Conservation (phyloP, 305 asterid species). For the Fraxinus paxiana region DNA sequence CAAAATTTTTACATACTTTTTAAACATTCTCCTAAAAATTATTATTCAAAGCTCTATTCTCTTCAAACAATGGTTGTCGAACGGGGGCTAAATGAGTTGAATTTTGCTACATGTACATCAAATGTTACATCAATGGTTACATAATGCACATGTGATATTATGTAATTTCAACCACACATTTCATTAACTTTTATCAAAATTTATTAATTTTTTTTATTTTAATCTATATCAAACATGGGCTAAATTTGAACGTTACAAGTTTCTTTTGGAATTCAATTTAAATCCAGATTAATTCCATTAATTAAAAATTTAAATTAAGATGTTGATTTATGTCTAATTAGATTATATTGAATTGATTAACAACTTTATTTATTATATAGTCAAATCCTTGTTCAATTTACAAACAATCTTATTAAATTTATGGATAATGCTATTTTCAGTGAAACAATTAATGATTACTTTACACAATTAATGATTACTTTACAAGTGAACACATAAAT, state of each 20-base stretch:
- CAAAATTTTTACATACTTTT: too few species aligned
- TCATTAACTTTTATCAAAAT: too few species aligned
- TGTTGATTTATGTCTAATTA: neutral
- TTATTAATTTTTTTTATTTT: too few species aligned
- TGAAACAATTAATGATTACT: neutral
- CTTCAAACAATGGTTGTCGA: too few species aligned
- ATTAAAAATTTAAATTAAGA: neutral
- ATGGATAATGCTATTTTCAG: too few species aligned
- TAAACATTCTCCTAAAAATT: too few species aligned
- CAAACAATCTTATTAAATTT: neutral
- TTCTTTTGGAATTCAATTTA: neutral
- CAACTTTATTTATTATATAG: neutral
- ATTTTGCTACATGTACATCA: too few species aligned
- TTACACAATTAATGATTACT: neutral
- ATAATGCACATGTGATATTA: too few species aligned
- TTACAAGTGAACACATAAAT: neutral
- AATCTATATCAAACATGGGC: neutral
- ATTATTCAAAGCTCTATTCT: too few species aligned
- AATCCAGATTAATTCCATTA: neutral
- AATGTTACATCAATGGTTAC: too few species aligned
- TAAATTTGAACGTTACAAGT: neutral
- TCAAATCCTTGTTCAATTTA: neutral
- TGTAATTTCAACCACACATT: too few species aligned
- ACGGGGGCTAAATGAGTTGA: too few species aligned
- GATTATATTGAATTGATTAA: neutral